phyloP scores from a whole-genome alignment of 257 asterid species.

The Solanum ossicruentum region DNA sequence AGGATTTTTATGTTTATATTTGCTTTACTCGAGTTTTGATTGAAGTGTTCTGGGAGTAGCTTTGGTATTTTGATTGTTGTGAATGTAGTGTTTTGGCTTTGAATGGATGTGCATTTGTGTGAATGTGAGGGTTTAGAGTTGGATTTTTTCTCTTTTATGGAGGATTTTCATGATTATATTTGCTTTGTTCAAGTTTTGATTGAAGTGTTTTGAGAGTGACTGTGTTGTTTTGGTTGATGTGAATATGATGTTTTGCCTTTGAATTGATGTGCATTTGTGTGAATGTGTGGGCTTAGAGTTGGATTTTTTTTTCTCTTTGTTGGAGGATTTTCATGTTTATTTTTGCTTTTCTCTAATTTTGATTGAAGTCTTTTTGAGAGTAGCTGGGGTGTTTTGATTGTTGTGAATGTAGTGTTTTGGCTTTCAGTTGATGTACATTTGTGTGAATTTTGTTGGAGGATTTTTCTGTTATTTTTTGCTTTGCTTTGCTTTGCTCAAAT shows the following conservation, averaged over 20 bases:
- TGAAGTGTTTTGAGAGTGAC: not conserved
- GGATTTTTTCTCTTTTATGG: not conserved
- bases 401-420: not conserved
- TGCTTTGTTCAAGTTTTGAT: not conserved
- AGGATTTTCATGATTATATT: not conserved
- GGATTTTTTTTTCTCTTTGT: not conserved
- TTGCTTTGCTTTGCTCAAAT: not conserved
- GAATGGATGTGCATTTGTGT: conserved; percentile 5
- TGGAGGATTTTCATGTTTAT: not conserved
- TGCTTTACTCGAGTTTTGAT: too few species aligned
- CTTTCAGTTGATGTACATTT: not conserved
- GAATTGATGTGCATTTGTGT: conserved; percentile 5
- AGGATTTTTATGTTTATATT: too few species aligned
- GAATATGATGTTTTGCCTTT: not conserved
- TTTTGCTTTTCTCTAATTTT: not conserved
- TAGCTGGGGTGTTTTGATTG: not conserved
- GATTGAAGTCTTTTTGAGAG: not conserved
- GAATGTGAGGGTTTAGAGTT: not conserved
- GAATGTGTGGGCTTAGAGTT: not conserved
- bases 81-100: not conserved
- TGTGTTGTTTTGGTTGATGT: not conserved
- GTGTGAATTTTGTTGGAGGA: too few species aligned
- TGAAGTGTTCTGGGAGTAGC: not conserved
- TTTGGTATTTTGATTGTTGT: not conserved
- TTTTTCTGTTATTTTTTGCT: too few species aligned